Percentiles rank a stretch among this genome's conserved stretches.
Evolutionary conservation across 768 basidiomycete genomes (phyloP).

Genomic region (Leccinum barrowsii): DNA sequence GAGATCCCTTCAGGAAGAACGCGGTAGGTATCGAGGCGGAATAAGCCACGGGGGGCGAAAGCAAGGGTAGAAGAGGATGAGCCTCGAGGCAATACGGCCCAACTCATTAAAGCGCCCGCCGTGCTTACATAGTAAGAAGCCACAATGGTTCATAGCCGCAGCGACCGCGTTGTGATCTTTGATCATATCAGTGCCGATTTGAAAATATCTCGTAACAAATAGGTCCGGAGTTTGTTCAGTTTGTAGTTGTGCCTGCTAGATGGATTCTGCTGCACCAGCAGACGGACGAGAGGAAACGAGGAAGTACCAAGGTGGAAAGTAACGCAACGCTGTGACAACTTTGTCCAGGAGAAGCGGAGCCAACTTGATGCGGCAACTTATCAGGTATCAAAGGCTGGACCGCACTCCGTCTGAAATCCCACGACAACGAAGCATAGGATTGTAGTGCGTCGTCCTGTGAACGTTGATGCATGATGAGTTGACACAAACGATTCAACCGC

Average conservation of each 20-base stretch:
- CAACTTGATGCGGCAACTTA: not conserved
- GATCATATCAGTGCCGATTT: not conserved
- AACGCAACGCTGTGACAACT: not conserved
- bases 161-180: not conserved
- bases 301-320: not conserved
- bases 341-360: not conserved
- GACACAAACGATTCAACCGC: not conserved
- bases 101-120: not conserved
- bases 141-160: not conserved
- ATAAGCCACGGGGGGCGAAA: not conserved
- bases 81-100: no score
- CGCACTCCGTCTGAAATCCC: not conserved
- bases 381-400: not conserved
- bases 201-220: not conserved
- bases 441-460: not conserved
- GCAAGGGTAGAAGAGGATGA: not conserved
- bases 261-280: not conserved
- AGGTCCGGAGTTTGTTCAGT: not conserved
- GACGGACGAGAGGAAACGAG: not conserved
- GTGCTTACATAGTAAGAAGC: not conserved
- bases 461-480: not conserved
- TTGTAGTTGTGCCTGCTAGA: not conserved
- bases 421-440: not conserved
- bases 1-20: not conserved
- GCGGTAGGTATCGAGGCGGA: not conserved